Conservation (phyloP, 78 protist genomes). For the Anaeramoeba flamelloides region DNA sequence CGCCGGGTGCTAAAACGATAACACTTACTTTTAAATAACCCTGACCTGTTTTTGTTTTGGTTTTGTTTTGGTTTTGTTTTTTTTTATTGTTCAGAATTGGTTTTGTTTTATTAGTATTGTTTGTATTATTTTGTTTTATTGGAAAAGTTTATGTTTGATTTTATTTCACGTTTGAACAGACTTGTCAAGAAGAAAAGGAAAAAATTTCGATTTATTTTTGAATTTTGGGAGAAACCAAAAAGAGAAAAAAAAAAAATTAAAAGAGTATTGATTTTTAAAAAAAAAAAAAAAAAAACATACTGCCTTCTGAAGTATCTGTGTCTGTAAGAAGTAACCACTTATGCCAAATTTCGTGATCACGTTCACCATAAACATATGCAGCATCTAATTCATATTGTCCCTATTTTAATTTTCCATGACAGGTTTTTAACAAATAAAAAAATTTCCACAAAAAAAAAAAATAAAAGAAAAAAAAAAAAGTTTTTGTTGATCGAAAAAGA, state of each 20-base stretch:
- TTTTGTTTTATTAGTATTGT: no score
- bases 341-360: constrained; percentile 5
- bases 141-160: constrained; percentile 2
- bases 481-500: no score
- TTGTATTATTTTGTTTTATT: no score
- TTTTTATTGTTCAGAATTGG: no score
- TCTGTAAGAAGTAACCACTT: not conserved
- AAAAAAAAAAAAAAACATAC: no score
- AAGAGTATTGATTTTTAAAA: not conserved
- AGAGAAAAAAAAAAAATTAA: not conserved
- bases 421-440: no score
- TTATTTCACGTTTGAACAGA: not conserved
- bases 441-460: no score
- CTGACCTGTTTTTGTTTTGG: not conserved
- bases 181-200: not conserved
- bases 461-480: no score
- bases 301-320: not conserved
- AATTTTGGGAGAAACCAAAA: not conserved
- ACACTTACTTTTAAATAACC: constrained; percentile 15
- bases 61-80: no score
- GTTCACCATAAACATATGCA: not conserved
- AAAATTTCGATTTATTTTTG: not conserved
- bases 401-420: no score
- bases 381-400: not conserved
- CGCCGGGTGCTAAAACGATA: constrained; percentile 15